phyloP scores from a whole-genome alignment of 2,329 filamentous ascomycete species.

The Aureobasidium musti region DNA sequence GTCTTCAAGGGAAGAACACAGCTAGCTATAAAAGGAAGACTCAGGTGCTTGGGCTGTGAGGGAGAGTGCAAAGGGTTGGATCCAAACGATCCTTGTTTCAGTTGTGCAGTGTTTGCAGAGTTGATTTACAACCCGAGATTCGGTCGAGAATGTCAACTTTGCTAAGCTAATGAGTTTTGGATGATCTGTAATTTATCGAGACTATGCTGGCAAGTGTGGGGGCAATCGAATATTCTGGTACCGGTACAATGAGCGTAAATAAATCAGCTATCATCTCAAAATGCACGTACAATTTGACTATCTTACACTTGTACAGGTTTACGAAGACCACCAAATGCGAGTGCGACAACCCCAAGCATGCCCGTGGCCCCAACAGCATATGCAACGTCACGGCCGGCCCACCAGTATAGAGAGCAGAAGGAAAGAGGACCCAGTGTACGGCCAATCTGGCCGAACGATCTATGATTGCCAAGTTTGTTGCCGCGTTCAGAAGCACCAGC shows the following conservation, averaged over 20 bases:
- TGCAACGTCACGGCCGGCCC: slow-evolving; percentile 85
- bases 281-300: background rate
- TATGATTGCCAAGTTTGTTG: slow-evolving; percentile 79
- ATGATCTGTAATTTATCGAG: background rate
- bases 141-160: background rate
- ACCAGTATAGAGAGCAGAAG: slow-evolving; percentile 98
- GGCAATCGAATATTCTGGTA: background rate
- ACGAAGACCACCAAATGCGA: slow-evolving; percentile 72
- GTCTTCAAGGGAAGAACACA: background rate
- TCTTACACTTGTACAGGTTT: slow-evolving; percentile 50
- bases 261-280: background rate
- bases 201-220: background rate
- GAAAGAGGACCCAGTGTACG: slow-evolving; percentile 82
- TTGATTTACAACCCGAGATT: background rate
- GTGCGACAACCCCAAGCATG: slow-evolving; percentile 70
- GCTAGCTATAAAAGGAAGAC: background rate
- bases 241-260: background rate
- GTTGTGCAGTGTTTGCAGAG: background rate
- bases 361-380: slow-evolving; percentile 79
- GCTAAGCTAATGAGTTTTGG: background rate
- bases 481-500: slow-evolving; percentile 78
- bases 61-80: background rate
- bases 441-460: slow-evolving; percentile 81
- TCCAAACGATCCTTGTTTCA: background rate
- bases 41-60: background rate